Conservation (phyloP, 768 basidiomycete species). For the Pulveroboletus sp. region DNA sequence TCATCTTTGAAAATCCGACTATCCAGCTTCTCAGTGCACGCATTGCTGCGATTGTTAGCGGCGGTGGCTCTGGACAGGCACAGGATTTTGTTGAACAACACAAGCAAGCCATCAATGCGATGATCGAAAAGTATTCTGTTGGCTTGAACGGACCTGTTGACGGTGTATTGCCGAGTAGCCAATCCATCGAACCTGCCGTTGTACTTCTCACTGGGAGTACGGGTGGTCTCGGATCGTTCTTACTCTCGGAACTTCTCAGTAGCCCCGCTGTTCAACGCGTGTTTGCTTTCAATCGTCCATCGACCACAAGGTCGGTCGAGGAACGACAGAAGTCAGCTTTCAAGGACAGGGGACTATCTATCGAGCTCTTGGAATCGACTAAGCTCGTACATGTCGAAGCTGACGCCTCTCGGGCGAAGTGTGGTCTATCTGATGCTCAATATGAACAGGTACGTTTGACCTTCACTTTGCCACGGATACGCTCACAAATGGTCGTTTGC, state of each 20-base stretch:
- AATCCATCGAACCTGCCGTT: conserved; percentile 12
- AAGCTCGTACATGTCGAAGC: conserved; percentile 38
- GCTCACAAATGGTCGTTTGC: not conserved
- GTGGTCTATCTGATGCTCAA: conserved; percentile 27
- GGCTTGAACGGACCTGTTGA: conserved; percentile 13
- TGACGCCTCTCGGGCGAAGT: conserved; percentile 23
- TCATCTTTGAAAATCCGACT: conserved; percentile 41
- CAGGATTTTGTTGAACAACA: conserved; percentile 6
- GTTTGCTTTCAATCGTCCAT: conserved; percentile 34
- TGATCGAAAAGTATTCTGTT: conserved; percentile 40
- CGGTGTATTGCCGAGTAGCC: conserved; percentile 7
- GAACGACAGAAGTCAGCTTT: conserved; percentile 31
- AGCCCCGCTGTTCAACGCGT: conserved; percentile 23
- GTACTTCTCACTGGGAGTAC: conserved; percentile 42
- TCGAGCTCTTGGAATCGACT: conserved; percentile 21
- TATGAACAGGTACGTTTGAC: conserved; percentile 13
- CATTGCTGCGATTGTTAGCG: conserved; percentile 8
- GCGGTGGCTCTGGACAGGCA: not conserved
- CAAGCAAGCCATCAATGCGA: conserved; percentile 29
- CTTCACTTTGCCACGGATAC: not conserved
- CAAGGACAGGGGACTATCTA: conserved; percentile 30
- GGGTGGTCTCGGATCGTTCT: conserved; percentile 38
- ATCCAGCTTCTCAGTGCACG: conserved; percentile 34
- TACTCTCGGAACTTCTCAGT: conserved; percentile 30
- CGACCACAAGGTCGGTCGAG: conserved; percentile 11